Evolutionary conservation across 768 basidiomycete genomes (phyloP), one percentile per base, ranked within the genome.

Genomic region (Mycena crocata): DNA sequence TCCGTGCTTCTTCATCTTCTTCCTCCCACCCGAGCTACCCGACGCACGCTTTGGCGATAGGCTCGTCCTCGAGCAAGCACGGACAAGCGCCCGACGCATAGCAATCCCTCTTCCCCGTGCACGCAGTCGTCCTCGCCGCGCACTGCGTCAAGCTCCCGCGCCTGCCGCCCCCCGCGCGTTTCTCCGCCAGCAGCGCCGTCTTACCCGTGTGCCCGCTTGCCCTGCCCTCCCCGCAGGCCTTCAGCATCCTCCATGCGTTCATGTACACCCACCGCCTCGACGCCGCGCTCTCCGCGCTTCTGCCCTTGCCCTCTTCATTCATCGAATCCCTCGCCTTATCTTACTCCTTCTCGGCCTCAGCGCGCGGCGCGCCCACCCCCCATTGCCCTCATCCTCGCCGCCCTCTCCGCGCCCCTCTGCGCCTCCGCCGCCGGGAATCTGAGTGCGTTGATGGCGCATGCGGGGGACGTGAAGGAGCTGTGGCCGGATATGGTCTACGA

Each of bases 111-210:
- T 89, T 86, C 69, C 89, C 93, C 6, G 84, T 87, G 14, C 93
- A 95, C 77, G 86, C 87, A 35, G 77, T 93, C 56, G 82, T 94
- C 45, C 83, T 94, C 58, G 90, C 90, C 9, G 82, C 89, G 0
- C 84, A 92, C 73, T 94, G 91, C 74, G 79, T 92, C 21, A 82
- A 85, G 45, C 83, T 94, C 8, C 88, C 90, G 1, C 77, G 83
- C 26, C 82, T 92, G 28, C 86, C 88, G 0, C 69, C 81, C 12
- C 70, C 76, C 5, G 54, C 73, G 49, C 40, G 77, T 34, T 65
- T 77, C 17, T 61, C 5, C 21, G 31, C 64, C 6, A 14, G 78
- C 39, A 48, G 57, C 69, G 78, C 35, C 71, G 21, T 81, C 0
- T 79, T 81, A n/a, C 75, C 78, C 31, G 71, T 74, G 19, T 54